Evolutionary conservation across 495 filamentous ascomycete genomes (phyloP), one percentile per base, ranked within the genome.

Genomic region (Penicillium longicatenatum): DNA sequence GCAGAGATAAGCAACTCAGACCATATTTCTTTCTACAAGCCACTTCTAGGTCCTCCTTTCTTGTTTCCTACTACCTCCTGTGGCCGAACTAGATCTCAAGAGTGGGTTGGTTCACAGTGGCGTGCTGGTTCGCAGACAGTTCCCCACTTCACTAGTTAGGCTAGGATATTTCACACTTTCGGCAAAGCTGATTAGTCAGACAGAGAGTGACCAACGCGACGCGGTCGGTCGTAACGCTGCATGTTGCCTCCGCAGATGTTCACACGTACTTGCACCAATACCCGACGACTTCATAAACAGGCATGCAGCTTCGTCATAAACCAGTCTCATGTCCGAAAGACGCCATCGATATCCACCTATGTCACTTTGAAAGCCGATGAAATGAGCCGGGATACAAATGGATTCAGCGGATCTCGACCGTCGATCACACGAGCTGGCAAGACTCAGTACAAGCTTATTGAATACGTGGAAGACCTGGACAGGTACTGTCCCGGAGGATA

Each of bases 401-500:
- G n/a, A 47, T 43, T 46, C 35, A 58, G 46, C 50, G 48, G 24
- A 44, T 57, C 57, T 57, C 48, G 54, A 29, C 2, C 61, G 39
- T 54, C 52, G 26, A 22, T 6, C 16, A 57, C 12, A 44, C 37
- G 26, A 22, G 41, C 22, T 22, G 31, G 55, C 14, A 65, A 44
- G 46, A 0, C 43, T 6, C 56, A 62, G 35, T 65, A 65, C 50
- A 47, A n/a, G 19, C 17, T 55, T 29, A 63, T 60, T 42, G 59
- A 59, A 49, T 1, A 57, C 35, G 58, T 66, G 21, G 69, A 76
- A 62, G 58, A 68, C 20, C 50, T 68, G 0, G 59, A 73, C 9
- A 57, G 57, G 39, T 82, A 82, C 56, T 52, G 60, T 9, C 54
- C 61, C 4, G 75, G 76, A 4, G 79, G 78, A 19, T 81, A 72